A percentile compares a stretch with the other conserved stretches of the same genome.
These are phyloP conservation scores for Acacia confusa DNA, from an alignment of 306 rosid genomes.

Conservation along the genomic window DNA sequence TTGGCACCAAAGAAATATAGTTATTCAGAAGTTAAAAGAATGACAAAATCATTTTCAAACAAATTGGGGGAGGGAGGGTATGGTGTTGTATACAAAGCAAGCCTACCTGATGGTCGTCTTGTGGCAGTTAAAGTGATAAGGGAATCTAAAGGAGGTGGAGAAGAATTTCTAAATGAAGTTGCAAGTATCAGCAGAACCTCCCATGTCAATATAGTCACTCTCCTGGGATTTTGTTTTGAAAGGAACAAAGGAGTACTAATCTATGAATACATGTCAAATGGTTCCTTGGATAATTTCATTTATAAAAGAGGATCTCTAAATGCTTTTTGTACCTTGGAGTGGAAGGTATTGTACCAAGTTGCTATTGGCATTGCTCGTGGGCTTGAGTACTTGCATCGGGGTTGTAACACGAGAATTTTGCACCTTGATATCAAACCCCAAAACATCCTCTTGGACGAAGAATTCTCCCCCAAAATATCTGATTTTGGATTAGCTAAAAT, in stretches of 20 bases:
- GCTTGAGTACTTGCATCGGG: slow-evolving; percentile 29
- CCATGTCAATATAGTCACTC: background rate
- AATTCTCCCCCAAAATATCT: background rate
- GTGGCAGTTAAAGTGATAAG: background rate
- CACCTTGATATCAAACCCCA: background rate
- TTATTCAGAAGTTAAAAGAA: background rate
- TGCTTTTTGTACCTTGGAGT: background rate
- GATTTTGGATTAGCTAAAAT: background rate
- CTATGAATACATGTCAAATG: background rate
- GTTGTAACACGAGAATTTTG: background rate
- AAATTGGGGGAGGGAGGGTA: background rate
- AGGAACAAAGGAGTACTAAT: background rate
- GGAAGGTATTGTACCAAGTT: background rate
- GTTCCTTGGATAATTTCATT: background rate
- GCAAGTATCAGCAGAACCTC: background rate
- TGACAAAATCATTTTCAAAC: background rate
- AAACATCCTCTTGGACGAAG: background rate
- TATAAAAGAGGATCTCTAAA: background rate
- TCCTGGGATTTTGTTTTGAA: background rate
- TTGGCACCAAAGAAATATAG: background rate
- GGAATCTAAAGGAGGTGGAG: background rate
- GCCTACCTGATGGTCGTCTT: background rate
- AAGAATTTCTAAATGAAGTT: background rate
- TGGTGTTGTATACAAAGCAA: background rate
- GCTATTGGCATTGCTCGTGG: slow-evolving; percentile 29